Conservation (phyloP, 768 basidiomycete genomes). For the Sarcomyxa edulis region DNA sequence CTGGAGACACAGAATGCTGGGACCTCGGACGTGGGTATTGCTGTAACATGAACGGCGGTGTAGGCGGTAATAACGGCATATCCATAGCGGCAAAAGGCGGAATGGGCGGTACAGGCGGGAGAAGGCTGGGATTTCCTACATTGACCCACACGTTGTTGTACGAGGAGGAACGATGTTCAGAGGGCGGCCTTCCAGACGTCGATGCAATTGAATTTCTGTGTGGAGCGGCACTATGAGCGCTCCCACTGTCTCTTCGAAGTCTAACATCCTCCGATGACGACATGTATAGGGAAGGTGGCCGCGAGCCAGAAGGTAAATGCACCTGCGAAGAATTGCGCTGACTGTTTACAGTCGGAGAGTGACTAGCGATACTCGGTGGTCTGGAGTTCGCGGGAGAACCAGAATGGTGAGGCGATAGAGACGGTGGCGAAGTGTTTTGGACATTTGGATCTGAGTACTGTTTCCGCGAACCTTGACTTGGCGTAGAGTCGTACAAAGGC, state of each 20-base stretch:
- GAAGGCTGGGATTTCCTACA: conserved; percentile 13
- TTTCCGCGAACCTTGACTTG: conserved; percentile 38
- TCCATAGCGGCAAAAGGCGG: conserved; percentile 47
- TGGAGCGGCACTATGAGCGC: neutral
- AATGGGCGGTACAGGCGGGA: conserved; percentile 33
- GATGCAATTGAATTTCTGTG: conserved; percentile 12
- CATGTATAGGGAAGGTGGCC: conserved; percentile 52
- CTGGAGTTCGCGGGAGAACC: conserved; percentile 53
- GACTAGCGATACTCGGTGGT: conserved; percentile 34
- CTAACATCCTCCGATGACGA: conserved; percentile 57
- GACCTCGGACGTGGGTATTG: conserved; percentile 40
- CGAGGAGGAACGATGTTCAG: conserved; percentile 6
- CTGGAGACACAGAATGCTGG: conserved; percentile 25
- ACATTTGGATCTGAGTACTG: conserved; percentile 40
- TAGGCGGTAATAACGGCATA: conserved; percentile 67
- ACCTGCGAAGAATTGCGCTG: conserved; percentile 23
- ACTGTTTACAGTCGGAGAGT: conserved; percentile 25
- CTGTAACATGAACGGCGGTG: conserved; percentile 73
- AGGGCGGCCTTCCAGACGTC: conserved; percentile 6
- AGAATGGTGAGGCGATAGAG: conserved; percentile 24
- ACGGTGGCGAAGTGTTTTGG: conserved; percentile 18
- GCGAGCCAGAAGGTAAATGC: conserved; percentile 27
- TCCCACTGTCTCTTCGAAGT: conserved; percentile 13
- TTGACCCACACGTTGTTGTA: conserved; percentile 2
- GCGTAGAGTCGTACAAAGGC: conserved; percentile 27